A percentile compares a stretch with the other conserved stretches of the same genome.
Conservation (phyloP, 108 stramenopile species). For the Stephanodiscus minutulus region DNA sequence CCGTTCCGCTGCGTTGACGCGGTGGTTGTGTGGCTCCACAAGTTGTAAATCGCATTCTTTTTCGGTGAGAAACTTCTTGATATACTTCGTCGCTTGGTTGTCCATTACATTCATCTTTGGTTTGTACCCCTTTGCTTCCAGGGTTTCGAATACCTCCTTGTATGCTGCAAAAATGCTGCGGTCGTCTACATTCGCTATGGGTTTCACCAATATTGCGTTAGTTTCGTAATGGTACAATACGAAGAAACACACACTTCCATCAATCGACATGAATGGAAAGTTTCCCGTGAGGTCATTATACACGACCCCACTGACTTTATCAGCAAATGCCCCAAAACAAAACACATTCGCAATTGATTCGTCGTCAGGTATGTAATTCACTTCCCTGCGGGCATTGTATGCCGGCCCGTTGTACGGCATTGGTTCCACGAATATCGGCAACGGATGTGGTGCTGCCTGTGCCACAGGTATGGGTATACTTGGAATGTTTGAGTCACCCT, state of each 20-base stretch:
- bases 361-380: too few species aligned
- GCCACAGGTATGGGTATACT: too few species aligned
- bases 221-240: slow-evolving; percentile 51
- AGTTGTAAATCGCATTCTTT: background rate
- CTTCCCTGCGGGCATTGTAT: too few species aligned
- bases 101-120: background rate
- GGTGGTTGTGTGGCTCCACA: slow-evolving; percentile 13
- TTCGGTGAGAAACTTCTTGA: background rate
- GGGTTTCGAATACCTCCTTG: background rate
- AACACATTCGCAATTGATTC: background rate
- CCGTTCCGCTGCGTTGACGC: slow-evolving; percentile 46
- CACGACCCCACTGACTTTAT: slow-evolving; percentile 1
- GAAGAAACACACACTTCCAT: slow-evolving; percentile 37
- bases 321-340: slow-evolving; percentile 14
- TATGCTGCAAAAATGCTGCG: background rate
- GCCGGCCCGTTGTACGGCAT: too few species aligned
- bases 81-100: background rate
- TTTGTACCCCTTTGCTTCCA: background rate
- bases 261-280: slow-evolving; percentile 27
- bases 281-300: slow-evolving; percentile 40
- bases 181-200: background rate
- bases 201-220: slow-evolving; percentile 41
- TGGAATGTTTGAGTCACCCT: too few species aligned
- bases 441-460: too few species aligned
- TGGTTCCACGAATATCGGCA: too few species aligned